phyloP scores from a whole-genome alignment of 495 filamentous ascomycete genomes.

The Schizothecium vesticola region DNA sequence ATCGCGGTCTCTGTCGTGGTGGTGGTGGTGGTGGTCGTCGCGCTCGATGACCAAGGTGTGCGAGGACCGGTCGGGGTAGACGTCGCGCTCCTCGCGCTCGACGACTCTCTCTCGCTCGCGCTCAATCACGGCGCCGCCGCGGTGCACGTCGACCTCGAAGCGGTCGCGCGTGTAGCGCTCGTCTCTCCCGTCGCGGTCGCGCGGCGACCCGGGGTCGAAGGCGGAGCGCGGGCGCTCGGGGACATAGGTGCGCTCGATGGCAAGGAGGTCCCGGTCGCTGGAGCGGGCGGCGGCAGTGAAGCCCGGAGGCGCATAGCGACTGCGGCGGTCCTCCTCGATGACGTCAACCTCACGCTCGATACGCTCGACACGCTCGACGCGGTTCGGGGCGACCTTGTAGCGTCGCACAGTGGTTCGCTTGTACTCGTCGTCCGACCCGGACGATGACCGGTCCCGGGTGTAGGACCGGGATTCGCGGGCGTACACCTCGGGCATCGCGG shows the following conservation, averaged over 20 bases:
- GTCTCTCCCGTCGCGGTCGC: slow-evolving; percentile 44
- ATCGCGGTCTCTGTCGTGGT: slow-evolving; percentile 11
- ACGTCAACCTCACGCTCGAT: slow-evolving; percentile 42
- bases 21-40: slow-evolving; percentile 22
- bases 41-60: slow-evolving; percentile 31
- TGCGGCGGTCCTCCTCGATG: slow-evolving; percentile 47
- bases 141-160: slow-evolving; percentile 24
- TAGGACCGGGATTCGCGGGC: slow-evolving; percentile 41
- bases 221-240: slow-evolving; percentile 44
- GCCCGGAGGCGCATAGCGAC: slow-evolving; percentile 32
- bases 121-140: slow-evolving; percentile 31
- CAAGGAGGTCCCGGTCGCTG: slow-evolving; percentile 35
- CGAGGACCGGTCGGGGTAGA: slow-evolving; percentile 4
- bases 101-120: slow-evolving; percentile 30
- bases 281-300: slow-evolving; percentile 23
- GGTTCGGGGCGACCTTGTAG: slow-evolving; percentile 47
- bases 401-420: slow-evolving; percentile 48
- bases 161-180: slow-evolving; percentile 27
- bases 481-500: slow-evolving; percentile 43
- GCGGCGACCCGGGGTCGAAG: slow-evolving; percentile 30
- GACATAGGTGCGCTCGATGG: slow-evolving; percentile 42
- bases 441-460: slow-evolving; percentile 41
- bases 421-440: slow-evolving; percentile 45
- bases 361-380: slow-evolving; percentile 37
- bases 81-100: slow-evolving; percentile 27